Percentiles rank a stretch among this genome's conserved stretches.
Evolutionary conservation across 768 basidiomycete genomes (phyloP).

Genomic region (Tulasnella sp.): DNA sequence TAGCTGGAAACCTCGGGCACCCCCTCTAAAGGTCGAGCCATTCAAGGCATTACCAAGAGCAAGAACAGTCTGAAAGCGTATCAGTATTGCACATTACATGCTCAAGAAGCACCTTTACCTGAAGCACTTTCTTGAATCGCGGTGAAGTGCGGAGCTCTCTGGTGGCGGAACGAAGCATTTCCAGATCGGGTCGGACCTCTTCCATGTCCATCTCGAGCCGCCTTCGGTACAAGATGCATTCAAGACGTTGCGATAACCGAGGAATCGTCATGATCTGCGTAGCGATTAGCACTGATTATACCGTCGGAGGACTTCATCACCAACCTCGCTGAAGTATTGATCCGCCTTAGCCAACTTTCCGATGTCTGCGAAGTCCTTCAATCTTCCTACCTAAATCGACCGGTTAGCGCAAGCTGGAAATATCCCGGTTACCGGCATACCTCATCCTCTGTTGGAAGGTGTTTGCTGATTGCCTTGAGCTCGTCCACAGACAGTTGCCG

Average conservation of each 20-base stretch:
- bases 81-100: neutral
- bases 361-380: slow-evolving; percentile 61
- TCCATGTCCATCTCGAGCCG: slow-evolving; percentile 71
- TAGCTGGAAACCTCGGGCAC: slow-evolving; percentile 74
- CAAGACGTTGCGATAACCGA: slow-evolving; percentile 56
- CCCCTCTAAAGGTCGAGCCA: slow-evolving; percentile 68
- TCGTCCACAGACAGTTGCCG: slow-evolving; percentile 56
- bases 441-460: slow-evolving; percentile 76
- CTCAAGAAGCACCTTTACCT: slow-evolving; percentile 31
- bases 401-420: neutral
- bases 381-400: slow-evolving; percentile 39
- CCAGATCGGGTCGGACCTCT: slow-evolving; percentile 73
- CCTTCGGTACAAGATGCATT: slow-evolving; percentile 76
- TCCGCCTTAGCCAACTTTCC: slow-evolving; percentile 72
- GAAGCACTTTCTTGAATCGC: slow-evolving; percentile 58
- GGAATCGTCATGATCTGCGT: slow-evolving; percentile 67
- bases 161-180: slow-evolving; percentile 57
- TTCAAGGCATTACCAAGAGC: slow-evolving; percentile 76
- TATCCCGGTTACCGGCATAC: slow-evolving; percentile 26
- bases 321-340: slow-evolving; percentile 66
- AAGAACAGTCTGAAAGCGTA: slow-evolving; percentile 48
- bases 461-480: slow-evolving; percentile 59
- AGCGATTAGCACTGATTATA: neutral
- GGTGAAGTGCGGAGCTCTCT: slow-evolving; percentile 51
- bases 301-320: neutral